Conservation (phyloP, 2,329 filamentous ascomycete genomes). For the Nemania abortiva region DNA sequence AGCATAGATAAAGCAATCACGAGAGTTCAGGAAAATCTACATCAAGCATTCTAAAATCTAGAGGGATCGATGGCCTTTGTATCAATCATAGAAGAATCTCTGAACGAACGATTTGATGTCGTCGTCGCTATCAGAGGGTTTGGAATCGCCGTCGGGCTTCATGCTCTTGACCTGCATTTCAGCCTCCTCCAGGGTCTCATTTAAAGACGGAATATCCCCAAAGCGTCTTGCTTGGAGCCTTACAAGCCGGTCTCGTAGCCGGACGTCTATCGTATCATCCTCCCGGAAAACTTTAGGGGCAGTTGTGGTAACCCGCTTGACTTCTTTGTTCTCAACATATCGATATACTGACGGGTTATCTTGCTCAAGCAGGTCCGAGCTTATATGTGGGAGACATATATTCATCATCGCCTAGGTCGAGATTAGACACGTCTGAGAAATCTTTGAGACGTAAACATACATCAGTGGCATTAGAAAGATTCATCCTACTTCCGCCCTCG, state of each 20-base stretch:
- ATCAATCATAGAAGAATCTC: background rate
- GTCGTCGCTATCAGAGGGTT: background rate
- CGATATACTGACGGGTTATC: background rate
- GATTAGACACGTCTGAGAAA: background rate
- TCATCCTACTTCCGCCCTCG: slow-evolving; percentile 3
- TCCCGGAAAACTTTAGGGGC: background rate
- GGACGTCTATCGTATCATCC: background rate
- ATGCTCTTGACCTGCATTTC: background rate
- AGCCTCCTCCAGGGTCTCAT: slow-evolving; percentile 1
- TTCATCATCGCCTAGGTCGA: slow-evolving; percentile 1
- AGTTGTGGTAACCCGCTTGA: background rate
- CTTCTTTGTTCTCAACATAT: background rate
- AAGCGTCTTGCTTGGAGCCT: background rate
- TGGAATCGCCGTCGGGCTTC: background rate
- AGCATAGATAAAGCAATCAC: too few species aligned
- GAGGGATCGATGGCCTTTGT: too few species aligned
- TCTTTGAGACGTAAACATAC: background rate
- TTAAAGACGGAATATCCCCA: background rate
- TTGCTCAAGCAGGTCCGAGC: background rate
- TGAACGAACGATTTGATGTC: background rate
- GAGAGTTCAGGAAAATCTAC: too few species aligned
- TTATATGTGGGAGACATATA: background rate
- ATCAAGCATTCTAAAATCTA: too few species aligned
- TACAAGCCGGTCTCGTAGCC: slow-evolving; percentile 1
- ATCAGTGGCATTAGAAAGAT: background rate